phyloP scores from a whole-genome alignment of 768 basidiomycete genomes.

The Galerina marginata region DNA sequence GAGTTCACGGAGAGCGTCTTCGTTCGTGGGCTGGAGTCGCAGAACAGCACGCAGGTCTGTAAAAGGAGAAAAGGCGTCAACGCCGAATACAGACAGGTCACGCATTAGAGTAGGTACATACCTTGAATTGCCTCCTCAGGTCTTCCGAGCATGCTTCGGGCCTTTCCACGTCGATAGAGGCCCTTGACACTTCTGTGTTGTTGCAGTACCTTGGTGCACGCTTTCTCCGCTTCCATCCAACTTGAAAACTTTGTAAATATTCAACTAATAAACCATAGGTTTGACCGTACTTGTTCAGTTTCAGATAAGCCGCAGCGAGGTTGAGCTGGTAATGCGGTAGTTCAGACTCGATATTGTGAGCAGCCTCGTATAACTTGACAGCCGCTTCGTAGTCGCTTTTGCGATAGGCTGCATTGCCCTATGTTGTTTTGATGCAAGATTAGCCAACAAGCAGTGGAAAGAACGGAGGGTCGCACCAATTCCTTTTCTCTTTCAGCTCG shows the following conservation, averaged over 20 bases:
- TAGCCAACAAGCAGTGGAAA: not conserved
- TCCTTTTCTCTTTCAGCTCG: constrained; percentile 77
- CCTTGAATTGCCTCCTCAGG: constrained; percentile 67
- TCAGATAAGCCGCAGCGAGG: constrained; percentile 75
- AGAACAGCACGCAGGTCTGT: constrained; percentile 67
- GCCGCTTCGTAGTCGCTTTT: constrained; percentile 62
- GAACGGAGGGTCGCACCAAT: constrained; percentile 44
- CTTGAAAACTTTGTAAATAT: constrained; percentile 37
- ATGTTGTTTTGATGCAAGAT: not conserved
- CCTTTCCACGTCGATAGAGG: constrained; percentile 71
- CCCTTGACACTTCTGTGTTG: constrained; percentile 76
- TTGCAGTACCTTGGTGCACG: constrained; percentile 66
- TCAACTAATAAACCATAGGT: not conserved
- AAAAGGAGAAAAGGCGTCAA: not conserved
- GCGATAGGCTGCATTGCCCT: constrained; percentile 77
- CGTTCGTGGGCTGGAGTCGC: constrained; percentile 65
- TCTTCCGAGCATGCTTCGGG: constrained; percentile 63
- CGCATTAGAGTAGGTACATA: constrained; percentile 22
- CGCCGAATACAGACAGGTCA: not conserved
- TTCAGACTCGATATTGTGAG: constrained; percentile 70
- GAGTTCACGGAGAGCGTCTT: constrained; percentile 66
- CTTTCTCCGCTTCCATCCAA: constrained; percentile 74
- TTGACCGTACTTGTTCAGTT: constrained; percentile 63
- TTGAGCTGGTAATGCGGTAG: constrained; percentile 80
- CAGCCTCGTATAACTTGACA: constrained; percentile 61